Base-by-base conservation (phyloP, 2,329 filamentous ascomycete genomes). In the Pestalotiopsis sp. region DNA sequence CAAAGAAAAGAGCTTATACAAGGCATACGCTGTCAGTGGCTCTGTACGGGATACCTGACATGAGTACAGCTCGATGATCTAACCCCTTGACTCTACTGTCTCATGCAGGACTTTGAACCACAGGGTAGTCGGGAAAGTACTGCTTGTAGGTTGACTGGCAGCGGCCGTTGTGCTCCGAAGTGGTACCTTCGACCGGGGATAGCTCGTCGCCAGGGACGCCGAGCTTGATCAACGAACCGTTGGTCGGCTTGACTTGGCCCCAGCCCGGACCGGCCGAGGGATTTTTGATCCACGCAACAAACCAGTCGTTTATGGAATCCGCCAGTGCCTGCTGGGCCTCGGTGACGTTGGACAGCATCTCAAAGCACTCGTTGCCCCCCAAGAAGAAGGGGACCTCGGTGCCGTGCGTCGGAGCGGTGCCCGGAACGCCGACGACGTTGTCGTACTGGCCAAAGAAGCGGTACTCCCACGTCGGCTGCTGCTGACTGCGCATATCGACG, bases 351-450 rank as follows among this genome's bases (percentile, higher is more conserved):
- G 67, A 57, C 0, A 80, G 71, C 0, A 72, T 69, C 13, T 74
- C 72, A 66, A 84, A 84, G 69, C 79, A 82, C 69, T 82, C 81
- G 39, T 83, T 83, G 6, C 82, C 82, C 17, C 82, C 82, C 49
- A 82, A 77, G 74, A 83, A 84, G 74, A 83, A 84, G n/a, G 82
- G 80, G 0, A 84, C 80, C 69, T 84, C 79, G 11, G 77, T 79
- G 25, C 79, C 80, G 60, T 81, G 80, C 2, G 79, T 81, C 5
- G 79, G 78, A n/a, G 76, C 77, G 1, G 74, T 74, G 31, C 76
- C 76, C 11, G 78, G 76, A n/a, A 72, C 69, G 11, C 79, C 79
- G 9, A 80, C 78, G 2, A 81, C 79, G 64, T 82, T 83, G 68
- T 81, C 74, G 63, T 83, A 83, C 12, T 76, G 73, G 38, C 79